Evolutionary conservation across 192 early-diverging fungal genomes (phyloP).

Genomic region (Coemansia sp.): DNA sequence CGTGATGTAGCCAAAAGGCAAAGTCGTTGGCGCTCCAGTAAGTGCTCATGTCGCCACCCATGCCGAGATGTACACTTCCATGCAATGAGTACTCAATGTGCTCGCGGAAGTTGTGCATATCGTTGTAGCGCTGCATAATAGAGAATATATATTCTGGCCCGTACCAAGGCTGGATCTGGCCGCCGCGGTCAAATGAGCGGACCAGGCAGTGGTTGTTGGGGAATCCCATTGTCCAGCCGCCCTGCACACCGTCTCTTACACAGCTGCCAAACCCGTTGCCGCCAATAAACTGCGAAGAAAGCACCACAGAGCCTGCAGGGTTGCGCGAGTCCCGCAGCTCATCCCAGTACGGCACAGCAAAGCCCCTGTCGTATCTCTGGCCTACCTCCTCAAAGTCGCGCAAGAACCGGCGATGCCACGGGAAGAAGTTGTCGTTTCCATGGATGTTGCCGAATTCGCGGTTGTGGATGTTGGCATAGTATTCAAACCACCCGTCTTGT

Average conservation of each 20-base stretch:
- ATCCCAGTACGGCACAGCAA: conserved; percentile 63
- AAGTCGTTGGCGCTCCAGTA: conserved; percentile 59
- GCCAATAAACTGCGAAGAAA: conserved; percentile 29
- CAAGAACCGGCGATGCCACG: conserved; percentile 59
- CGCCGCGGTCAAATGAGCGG: conserved; percentile 34
- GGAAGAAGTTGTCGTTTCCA: conserved; percentile 56
- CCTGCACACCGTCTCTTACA: conserved; percentile 40
- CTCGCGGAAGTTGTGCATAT: conserved; percentile 51
- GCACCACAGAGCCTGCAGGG: conserved; percentile 47
- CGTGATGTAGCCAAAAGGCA: conserved; percentile 65
- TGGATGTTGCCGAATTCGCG: conserved; percentile 51
- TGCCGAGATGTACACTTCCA: conserved; percentile 53
- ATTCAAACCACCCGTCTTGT: conserved; percentile 46
- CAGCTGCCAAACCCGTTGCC: conserved; percentile 51
- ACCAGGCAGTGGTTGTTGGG: conserved; percentile 46
- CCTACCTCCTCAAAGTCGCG: conserved; percentile 55
- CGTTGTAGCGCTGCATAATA: conserved; percentile 42
- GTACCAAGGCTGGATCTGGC: conserved; percentile 47
- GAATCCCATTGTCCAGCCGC: conserved; percentile 39
- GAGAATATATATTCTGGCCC: conserved; percentile 51
- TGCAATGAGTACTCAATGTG: conserved; percentile 52
- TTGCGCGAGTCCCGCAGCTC: conserved; percentile 56
- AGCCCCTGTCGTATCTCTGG: conserved; percentile 46
- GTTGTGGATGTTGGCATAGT: conserved; percentile 47
- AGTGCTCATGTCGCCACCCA: conserved; percentile 56